Base-by-base conservation (phyloP, 352 stramenopile genomes). In the Phytophthora pseudosyringae region DNA sequence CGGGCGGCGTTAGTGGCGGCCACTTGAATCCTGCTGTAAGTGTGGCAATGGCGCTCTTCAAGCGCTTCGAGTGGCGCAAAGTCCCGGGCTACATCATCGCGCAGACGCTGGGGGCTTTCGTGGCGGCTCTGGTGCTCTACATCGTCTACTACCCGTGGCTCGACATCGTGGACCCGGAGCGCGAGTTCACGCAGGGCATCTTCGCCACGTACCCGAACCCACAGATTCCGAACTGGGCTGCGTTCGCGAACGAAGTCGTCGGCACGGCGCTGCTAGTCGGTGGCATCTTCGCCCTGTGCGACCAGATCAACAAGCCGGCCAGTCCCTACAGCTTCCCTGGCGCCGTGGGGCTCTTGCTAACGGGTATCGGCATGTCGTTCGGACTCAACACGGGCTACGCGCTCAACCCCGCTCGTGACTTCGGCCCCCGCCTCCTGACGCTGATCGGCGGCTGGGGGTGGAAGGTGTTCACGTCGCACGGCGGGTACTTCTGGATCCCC, bases 401-500 rank as follows among this genome's bases (percentile, higher is more conserved):
- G 5, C 52, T 83, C 10, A 83, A 83, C 62, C 74, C 74, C 6
- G 74, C 74, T 8, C 74, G 74, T 41, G 74, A 83, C 56, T 83
- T 83, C 36, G 74, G 75, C 15, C 75, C 75, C 50, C 71, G 75
- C 26, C 61, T 83, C 32, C 75, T 83, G 10, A 83, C 75, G 9
- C 60, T 80, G 29, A 65, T 83, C n/a, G 75, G 71, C 26, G 75
- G 75, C 8, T 83, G 72, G 71, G 71, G 75, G 36, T 78, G 68
- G 64, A 66, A 80, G 44, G 69, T 80, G 13, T 83, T 51, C 39
- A 47, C 52, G 5, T 60, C 52, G 10, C 73, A 71, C 52, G 80
- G 83, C 40, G 72, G 80, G 4, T 94, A 92, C 76, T 94, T 94
- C 60, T 91, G 78, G 83, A 83, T 92, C 41, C 83, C 83, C 12